Base-by-base conservation (phyloP, 495 filamentous ascomycete genomes). In the Lichina pygmaea region DNA sequence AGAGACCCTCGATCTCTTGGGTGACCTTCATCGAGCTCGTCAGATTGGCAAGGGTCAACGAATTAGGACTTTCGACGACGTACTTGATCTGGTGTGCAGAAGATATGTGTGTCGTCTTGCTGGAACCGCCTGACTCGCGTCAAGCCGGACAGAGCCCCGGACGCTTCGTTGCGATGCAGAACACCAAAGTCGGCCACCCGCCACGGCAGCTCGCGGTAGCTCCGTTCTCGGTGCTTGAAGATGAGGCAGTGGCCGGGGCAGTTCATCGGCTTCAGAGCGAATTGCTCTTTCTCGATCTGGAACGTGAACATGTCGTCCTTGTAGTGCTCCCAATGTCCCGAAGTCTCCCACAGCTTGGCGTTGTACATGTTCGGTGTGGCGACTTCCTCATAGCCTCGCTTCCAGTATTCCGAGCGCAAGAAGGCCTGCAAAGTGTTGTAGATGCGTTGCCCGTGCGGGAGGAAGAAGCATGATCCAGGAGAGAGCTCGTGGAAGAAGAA, bases 361-460 rank as follows among this genome's bases (percentile, higher is more conserved):
- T 93, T 86, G 60, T 79, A 97, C 77, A 95, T 93, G 59, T 94
- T 95, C 8, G 89, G 91, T 6, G 85, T 79, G 54, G 85, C 80
- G 43, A 95, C 89, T 58, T 97, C 89, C 50, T 91, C 75, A 60
- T 94, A 97, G 11, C 76, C 83, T 37, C 89, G 80, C 57, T 81
- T 81, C 70, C 83, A 85, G 63, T 97, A 97, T 57, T 95, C 73
- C 8, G 76, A 67, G 32, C 77, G 72, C 49, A 95, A 66, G 57
- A 91, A 81, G 7, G 65, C 65, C 58, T 82, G 72, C 2, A 97
- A 60, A 11, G 79, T 74, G 55, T 94, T 95, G 65, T 93, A 81
- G 53, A 97, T 93, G 50, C 77, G 72, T 54, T 77, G 81, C 33
- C 89, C 89, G 53, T 89, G 78, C 7, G 86, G 89, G n/a, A 93